Base-by-base conservation (phyloP, 2,329 filamentous ascomycete genomes). In the Fonsecaea multimorphosa region DNA sequence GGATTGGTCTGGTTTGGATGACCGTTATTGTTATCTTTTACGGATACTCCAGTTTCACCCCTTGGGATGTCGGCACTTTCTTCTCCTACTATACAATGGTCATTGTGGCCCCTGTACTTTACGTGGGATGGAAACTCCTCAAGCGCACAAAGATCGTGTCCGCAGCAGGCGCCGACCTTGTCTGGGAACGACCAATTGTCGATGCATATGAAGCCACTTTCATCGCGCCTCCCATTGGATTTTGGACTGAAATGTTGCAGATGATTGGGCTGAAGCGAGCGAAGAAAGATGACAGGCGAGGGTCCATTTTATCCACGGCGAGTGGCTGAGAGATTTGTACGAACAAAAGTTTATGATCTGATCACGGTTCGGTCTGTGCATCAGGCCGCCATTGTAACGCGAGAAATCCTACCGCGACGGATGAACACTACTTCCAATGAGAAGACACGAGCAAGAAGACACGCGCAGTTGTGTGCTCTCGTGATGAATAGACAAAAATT, bases 71-170 rank as follows among this genome's bases (percentile, higher is more conserved):
- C 73, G 87, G 84, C 75, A 80, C 87, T 49, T 88, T 89, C 0
- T 93, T 91, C 75, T 76, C 92, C 60, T 84, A 85, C 78, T 87
- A 86, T 75, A 83, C 83, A 27, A 86, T 87, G 83, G 78, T 84
- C 66, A 75, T 87, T 14, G 76, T 88, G 24, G 81, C 83, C 0
- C 81, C 83, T 5, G 73, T 85, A 34, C 76, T 87, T 34, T 89
- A 84, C 73, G 58, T 83, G 22, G 80, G 80, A 71, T 91, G 87
- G 86, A 91, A 91, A 77, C 8, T 90, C 1, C 19, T 87, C 74
- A 86, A 87, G 78, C 80, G 79, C 63, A 90, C 88, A 1, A 82
- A 81, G 65, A 78, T 85, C 59, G 78, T 87, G 19, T 76, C 77
- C 2, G 78, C 87, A 0, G 74, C 79, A 7, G 84, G 90, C 72